Evolutionary conservation across 331 rosid species (phyloP).

Genomic region (Erythrophleum ivorense): DNA sequence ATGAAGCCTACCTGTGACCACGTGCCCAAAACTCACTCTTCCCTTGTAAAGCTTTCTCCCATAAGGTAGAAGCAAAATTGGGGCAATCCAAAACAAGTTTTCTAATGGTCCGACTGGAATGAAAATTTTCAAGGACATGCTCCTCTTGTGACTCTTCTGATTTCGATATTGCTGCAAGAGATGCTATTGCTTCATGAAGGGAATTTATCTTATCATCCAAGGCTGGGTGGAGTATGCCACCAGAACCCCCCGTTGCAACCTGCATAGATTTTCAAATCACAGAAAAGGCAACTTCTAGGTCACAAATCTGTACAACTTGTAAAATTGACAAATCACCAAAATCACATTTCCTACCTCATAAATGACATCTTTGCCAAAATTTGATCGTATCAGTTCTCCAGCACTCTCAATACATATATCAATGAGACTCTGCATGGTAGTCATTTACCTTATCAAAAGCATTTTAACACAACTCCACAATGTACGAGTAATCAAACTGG

Average conservation of each 20-base stretch:
- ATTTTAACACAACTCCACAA: constrained; percentile 29
- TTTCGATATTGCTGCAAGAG: constrained; percentile 68
- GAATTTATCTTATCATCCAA: constrained; percentile 69
- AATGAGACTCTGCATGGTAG: constrained; percentile 71
- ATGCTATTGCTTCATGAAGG: constrained; percentile 71
- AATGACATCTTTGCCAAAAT: constrained; percentile 85
- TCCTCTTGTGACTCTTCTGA: constrained; percentile 71
- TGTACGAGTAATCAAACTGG: constrained; percentile 25
- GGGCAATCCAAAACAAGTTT: constrained; percentile 85
- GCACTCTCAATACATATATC: constrained; percentile 70
- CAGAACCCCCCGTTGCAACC: constrained; percentile 84
- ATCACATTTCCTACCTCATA: constrained; percentile 69
- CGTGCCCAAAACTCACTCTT: constrained; percentile 75
- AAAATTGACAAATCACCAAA: background rate
- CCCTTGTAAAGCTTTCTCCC: constrained; percentile 82
- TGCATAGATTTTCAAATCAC: constrained; percentile 40
- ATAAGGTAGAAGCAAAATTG: constrained; percentile 73
- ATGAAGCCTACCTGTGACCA: constrained; percentile 75
- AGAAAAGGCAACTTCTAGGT: constrained; percentile 1
- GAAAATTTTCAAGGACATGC: constrained; percentile 84
- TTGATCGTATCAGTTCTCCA: constrained; percentile 75
- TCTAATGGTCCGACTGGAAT: constrained; percentile 86
- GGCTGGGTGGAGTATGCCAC: constrained; percentile 70
- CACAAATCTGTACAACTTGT: background rate
- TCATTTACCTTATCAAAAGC: constrained; percentile 7